phyloP scores from a whole-genome alignment of 2,329 filamentous ascomycete genomes.

The Fusarium sp. region DNA sequence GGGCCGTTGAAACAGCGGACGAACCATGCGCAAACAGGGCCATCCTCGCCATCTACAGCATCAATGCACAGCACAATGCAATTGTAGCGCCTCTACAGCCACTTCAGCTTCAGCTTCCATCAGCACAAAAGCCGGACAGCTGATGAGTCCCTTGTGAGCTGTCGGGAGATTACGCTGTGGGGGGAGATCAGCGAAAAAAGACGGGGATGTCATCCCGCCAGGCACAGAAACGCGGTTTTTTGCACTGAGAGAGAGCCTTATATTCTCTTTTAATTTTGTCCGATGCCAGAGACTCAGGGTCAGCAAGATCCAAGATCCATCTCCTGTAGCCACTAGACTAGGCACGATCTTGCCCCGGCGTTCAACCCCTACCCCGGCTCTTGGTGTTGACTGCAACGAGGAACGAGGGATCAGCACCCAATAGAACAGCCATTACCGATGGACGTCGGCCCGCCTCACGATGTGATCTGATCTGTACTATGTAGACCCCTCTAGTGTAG shows the following conservation, averaged over 20 bases:
- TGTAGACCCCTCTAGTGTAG: not conserved
- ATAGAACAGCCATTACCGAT: constrained; percentile 13
- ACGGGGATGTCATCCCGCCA: constrained; percentile 6
- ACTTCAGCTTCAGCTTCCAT: not conserved
- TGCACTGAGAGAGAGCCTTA: too few relatives aligned
- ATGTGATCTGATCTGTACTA: not conserved
- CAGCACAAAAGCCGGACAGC: not conserved
- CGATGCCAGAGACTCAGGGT: not conserved
- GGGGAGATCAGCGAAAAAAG: constrained; percentile 25
- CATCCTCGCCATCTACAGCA: not conserved
- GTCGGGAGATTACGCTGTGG: constrained; percentile 36
- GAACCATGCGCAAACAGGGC: not conserved
- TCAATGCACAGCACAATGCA: not conserved
- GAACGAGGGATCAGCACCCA: constrained; percentile 1
- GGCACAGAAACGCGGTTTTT: not conserved
- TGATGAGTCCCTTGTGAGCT: constrained; percentile 18
- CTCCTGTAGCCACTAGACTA: not conserved
- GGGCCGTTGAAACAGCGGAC: not conserved
- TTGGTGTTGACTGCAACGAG: not conserved
- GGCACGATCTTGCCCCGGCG: constrained; percentile 17
- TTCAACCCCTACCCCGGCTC: constrained; percentile 13
- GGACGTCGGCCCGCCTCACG: constrained; percentile 9
- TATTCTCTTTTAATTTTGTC: too few relatives aligned
- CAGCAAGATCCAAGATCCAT: constrained; percentile 1
- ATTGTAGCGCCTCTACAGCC: not conserved